A percentile compares a stretch with the other conserved stretches of the same genome.
Conservation (phyloP, 2,329 filamentous ascomycete genomes). For the Colletotrichum noveboracense region DNA sequence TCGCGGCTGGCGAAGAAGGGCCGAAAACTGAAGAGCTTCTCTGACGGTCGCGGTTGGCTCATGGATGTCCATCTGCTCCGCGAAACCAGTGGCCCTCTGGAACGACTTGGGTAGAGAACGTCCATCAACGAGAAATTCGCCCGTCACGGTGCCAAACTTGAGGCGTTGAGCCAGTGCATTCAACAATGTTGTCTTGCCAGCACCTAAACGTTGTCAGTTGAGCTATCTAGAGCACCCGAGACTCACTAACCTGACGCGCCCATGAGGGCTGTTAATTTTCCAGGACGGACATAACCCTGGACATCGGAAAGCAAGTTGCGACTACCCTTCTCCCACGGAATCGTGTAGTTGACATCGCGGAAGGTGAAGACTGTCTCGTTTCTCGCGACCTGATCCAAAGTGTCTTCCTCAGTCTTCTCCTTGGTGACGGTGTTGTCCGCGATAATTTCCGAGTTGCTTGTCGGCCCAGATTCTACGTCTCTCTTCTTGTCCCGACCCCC, state of each 20-base stretch:
- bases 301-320: slow-evolving; percentile 76
- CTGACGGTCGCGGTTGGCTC: slow-evolving; percentile 70
- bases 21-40: slow-evolving; percentile 70
- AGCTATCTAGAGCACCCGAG: not conserved
- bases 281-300: slow-evolving; percentile 84
- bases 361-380: slow-evolving; percentile 66
- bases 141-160: slow-evolving; percentile 77
- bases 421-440: slow-evolving; percentile 23
- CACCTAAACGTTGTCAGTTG: slow-evolving; percentile 29
- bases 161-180: slow-evolving; percentile 77
- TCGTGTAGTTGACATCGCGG: slow-evolving; percentile 54
- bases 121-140: slow-evolving; percentile 82
- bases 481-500: slow-evolving; percentile 47
- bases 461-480: slow-evolving; percentile 53
- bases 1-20: slow-evolving; percentile 65
- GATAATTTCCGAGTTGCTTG: slow-evolving; percentile 67
- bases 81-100: slow-evolving; percentile 78
- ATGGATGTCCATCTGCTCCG: slow-evolving; percentile 71
- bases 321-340: slow-evolving; percentile 64
- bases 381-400: slow-evolving; percentile 57
- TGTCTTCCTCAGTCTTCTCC: slow-evolving; percentile 31
- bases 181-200: slow-evolving; percentile 77
- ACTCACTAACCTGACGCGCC: slow-evolving; percentile 50
- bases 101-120: slow-evolving; percentile 74
- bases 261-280: slow-evolving; percentile 82